Percentiles rank a stretch among this genome's conserved stretches.
Conservation (phyloP, 257 asterid genomes). For the Nicotiana noctiflora region DNA sequence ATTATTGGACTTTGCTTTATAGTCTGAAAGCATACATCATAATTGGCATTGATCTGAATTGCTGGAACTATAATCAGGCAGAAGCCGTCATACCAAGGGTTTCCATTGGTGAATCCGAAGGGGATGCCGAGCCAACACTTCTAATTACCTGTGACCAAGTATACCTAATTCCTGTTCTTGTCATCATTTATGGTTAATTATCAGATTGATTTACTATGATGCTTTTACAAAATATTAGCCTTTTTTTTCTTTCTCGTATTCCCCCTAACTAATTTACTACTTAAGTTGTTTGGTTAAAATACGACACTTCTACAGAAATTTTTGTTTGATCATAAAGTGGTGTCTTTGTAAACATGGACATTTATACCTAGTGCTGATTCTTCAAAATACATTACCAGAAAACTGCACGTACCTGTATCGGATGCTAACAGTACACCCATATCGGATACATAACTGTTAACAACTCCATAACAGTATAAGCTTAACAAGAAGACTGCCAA, state of each 20-base stretch:
- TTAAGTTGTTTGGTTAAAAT: neutral
- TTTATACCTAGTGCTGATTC: neutral
- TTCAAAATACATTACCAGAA: neutral
- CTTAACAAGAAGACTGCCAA: neutral
- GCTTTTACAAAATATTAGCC: neutral
- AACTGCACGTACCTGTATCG: neutral
- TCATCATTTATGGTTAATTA: conserved; percentile 21
- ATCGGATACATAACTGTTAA: neutral
- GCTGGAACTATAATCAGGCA: conserved; percentile 54
- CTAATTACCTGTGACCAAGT: conserved; percentile 96
- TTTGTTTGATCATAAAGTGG: neutral
- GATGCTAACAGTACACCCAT: neutral
- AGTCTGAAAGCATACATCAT: conserved; percentile 16
- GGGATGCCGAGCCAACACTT: conserved; percentile 64
- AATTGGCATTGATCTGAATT: conserved; percentile 24
- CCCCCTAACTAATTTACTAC: neutral
- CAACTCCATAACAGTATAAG: neutral
- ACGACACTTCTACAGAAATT: neutral
- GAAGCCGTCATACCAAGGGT: conserved; percentile 60
- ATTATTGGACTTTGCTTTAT: conserved; percentile 7
- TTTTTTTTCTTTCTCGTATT: neutral
- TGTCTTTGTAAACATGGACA: neutral
- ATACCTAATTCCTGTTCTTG: conserved; percentile 31
- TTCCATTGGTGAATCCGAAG: conserved; percentile 40
- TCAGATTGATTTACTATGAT: neutral